These are phyloP conservation scores for Tripterygium wilfordii DNA, from an alignment of 177 flowering plant species.

Conservation along the genomic window DNA sequence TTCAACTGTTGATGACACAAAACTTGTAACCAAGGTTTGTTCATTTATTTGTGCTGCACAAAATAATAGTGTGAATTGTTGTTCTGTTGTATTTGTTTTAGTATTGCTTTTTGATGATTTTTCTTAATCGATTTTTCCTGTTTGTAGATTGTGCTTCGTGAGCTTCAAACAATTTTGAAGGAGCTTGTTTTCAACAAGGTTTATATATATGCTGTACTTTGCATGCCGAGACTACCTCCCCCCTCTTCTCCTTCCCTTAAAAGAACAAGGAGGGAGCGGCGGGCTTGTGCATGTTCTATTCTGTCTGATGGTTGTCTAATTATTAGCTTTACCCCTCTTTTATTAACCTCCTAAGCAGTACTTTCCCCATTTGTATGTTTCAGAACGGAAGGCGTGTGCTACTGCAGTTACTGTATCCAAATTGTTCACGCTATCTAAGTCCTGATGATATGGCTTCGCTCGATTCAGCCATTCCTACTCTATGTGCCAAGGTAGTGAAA, in stretches of 20 bases:
- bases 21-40: conserved; percentile 74
- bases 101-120: not conserved
- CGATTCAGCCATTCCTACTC: conserved; percentile 59
- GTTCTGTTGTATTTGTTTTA: not conserved
- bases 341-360: not conserved
- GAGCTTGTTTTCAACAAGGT: conserved; percentile 84
- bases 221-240: no score
- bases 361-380: conserved; percentile 7
- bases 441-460: conserved; percentile 68
- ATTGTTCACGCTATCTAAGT: conserved; percentile 68
- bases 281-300: no score
- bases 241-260: no score
- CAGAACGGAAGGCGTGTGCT: conserved; percentile 78
- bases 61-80: not conserved
- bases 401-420: conserved; percentile 87
- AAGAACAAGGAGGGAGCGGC: no score
- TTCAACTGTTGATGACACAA: conserved; percentile 87
- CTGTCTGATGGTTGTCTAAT: no score
- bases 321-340: no score
- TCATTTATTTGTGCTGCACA: conserved; percentile 1
- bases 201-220: conserved; percentile 3
- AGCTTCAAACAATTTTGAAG: conserved; percentile 53
- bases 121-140: conserved; percentile 1
- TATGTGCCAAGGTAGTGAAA: conserved; percentile 41
- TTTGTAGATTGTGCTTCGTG: conserved; percentile 63